Conservation (phyloP, 257 asterid genomes). For the Solanum peruvianum region DNA sequence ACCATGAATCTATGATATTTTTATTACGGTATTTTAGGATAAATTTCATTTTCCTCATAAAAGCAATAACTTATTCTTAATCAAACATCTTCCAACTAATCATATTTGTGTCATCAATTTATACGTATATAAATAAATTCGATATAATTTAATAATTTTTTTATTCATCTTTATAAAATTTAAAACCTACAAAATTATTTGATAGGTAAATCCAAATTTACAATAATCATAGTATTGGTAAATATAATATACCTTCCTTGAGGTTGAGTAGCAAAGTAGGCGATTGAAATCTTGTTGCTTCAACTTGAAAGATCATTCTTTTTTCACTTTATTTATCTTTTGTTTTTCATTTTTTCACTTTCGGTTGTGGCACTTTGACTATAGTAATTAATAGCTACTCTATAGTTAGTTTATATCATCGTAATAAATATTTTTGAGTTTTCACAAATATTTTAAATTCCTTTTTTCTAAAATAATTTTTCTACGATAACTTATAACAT, state of each 20-base stretch:
- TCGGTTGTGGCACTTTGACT: neutral
- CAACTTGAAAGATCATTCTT: neutral
- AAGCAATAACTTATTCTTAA: too few relatives aligned
- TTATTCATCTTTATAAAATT: too few relatives aligned
- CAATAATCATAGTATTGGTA: neutral
- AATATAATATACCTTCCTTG: neutral
- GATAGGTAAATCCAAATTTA: too few relatives aligned
- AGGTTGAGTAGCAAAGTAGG: neutral
- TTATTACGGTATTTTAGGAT: too few relatives aligned
- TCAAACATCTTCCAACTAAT: too few relatives aligned
- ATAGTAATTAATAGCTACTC: neutral
- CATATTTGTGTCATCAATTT: too few relatives aligned
- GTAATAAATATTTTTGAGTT: neutral
- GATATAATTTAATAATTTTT: too few relatives aligned
- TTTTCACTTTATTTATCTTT: slow-evolving; percentile 7
- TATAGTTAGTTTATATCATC: neutral
- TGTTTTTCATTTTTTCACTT: neutral
- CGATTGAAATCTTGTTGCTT: neutral
- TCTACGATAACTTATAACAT: neutral
- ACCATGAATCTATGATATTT: too few relatives aligned
- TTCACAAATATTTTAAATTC: too few relatives aligned
- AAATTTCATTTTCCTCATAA: too few relatives aligned
- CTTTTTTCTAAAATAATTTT: neutral
- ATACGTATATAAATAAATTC: too few relatives aligned
- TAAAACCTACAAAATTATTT: too few relatives aligned